phyloP scores from a whole-genome alignment of 2,329 filamentous ascomycete species.

The Calonectria crousiana region DNA sequence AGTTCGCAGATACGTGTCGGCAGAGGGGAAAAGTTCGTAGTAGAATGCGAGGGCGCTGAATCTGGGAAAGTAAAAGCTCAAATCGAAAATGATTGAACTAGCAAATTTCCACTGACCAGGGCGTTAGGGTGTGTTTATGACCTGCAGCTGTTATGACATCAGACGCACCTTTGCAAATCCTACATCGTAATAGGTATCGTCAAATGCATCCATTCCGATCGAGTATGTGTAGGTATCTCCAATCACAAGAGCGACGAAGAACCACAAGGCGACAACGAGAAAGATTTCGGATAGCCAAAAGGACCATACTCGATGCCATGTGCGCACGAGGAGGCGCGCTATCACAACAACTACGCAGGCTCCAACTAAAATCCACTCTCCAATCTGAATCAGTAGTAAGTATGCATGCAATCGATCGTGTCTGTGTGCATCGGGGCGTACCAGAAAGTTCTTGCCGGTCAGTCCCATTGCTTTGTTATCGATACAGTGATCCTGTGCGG shows the following conservation, averaged over 20 bases:
- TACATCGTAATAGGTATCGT: background rate
- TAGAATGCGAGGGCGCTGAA: background rate
- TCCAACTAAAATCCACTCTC: background rate
- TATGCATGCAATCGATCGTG: background rate
- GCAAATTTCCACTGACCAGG: background rate
- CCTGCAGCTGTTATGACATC: background rate
- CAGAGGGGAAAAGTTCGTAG: background rate
- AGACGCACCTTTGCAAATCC: background rate
- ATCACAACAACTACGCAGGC: background rate
- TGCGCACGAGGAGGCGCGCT: background rate
- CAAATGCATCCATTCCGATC: background rate
- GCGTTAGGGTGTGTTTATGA: background rate
- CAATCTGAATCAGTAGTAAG: background rate
- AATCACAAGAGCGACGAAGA: background rate
- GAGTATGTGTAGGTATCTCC: background rate
- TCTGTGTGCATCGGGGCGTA: background rate
- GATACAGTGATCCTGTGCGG: background rate
- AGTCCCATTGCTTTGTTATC: background rate
- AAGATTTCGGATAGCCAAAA: background rate
- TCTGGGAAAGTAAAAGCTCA: background rate
- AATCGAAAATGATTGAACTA: background rate
- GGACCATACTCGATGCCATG: background rate
- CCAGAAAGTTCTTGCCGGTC: background rate
- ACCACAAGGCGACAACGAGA: background rate
- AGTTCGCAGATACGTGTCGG: background rate